phyloP scores from a whole-genome alignment of 2,329 filamentous ascomycete species.

The Chalaropsis thielavioides region DNA sequence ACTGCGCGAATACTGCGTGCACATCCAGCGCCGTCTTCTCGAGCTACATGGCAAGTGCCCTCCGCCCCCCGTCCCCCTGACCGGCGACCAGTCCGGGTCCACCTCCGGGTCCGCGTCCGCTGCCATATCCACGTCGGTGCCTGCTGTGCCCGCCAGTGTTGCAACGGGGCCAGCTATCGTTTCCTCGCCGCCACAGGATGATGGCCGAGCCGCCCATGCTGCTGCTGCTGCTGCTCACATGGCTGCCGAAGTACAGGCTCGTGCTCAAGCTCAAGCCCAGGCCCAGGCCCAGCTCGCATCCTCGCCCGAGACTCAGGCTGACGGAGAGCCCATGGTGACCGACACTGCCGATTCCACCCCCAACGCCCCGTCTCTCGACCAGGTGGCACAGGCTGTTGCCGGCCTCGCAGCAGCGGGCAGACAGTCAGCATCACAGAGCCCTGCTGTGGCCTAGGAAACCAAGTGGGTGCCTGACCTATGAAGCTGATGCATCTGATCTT shows the following conservation, averaged over 20 bases:
- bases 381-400: conserved; percentile 36
- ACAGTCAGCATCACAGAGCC: conserved; percentile 20
- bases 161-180: background rate
- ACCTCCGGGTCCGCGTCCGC: background rate
- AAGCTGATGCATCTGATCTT: background rate
- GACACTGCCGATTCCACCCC: conserved; percentile 20
- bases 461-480: background rate
- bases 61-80: conserved; percentile 45
- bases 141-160: background rate
- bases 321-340: conserved; percentile 19
- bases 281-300: conserved; percentile 21
- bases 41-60: conserved; percentile 75
- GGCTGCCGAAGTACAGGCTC: background rate
- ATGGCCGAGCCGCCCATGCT: background rate
- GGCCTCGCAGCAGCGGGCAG: conserved; percentile 29
- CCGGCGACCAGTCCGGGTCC: conserved; percentile 4
- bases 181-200: background rate
- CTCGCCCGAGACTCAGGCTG: conserved; percentile 34
- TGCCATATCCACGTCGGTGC: background rate
- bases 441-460: background rate
- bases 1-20: conserved; percentile 82
- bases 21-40: conserved; percentile 71
- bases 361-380: conserved; percentile 31
- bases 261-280: background rate
- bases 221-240: conserved; percentile 5